Evolutionary conservation across 2,329 filamentous ascomycete genomes (phyloP).

Genomic region (Alternaria arborescens): DNA sequence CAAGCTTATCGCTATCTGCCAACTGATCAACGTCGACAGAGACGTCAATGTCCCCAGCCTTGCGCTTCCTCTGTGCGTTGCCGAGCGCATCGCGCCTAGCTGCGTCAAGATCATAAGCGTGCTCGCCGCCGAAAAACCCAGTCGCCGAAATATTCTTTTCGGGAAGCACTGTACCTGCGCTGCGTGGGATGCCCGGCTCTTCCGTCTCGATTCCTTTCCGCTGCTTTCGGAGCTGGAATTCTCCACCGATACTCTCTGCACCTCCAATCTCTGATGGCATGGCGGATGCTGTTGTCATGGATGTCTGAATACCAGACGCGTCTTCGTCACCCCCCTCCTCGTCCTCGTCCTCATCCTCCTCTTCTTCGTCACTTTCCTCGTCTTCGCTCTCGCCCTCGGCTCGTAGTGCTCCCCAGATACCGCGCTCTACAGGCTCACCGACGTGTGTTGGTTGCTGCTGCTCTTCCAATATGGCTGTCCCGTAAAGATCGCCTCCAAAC

Average conservation of each 20-base stretch:
- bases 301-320: slow-evolving; percentile 72
- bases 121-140: slow-evolving; percentile 96
- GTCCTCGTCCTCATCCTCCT: slow-evolving; percentile 73
- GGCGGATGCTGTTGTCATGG: slow-evolving; percentile 76
- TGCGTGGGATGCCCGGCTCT: slow-evolving; percentile 73
- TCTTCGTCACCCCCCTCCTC: slow-evolving; percentile 68
- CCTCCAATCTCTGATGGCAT: slow-evolving; percentile 81
- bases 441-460: slow-evolving; percentile 61
- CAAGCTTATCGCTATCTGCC: slow-evolving; percentile 76
- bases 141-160: slow-evolving; percentile 85
- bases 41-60: slow-evolving; percentile 93
- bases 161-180: slow-evolving; percentile 87
- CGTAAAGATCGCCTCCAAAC: slow-evolving; percentile 95
- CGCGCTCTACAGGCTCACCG: slow-evolving; percentile 84
- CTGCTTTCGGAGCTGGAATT: slow-evolving; percentile 90
- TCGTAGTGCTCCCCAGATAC: slow-evolving; percentile 91
- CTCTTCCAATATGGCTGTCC: slow-evolving; percentile 71
- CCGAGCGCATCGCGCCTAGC: slow-evolving; percentile 70
- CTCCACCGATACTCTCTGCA: slow-evolving; percentile 79
- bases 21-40: slow-evolving; percentile 87
- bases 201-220: slow-evolving; percentile 85
- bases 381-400: slow-evolving; percentile 76
- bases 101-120: slow-evolving; percentile 84
- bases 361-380: slow-evolving; percentile 66
- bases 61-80: slow-evolving; percentile 83